Base-by-base conservation (phyloP, 768 basidiomycete genomes). In the Phlebiopsis flavidoalba region DNA sequence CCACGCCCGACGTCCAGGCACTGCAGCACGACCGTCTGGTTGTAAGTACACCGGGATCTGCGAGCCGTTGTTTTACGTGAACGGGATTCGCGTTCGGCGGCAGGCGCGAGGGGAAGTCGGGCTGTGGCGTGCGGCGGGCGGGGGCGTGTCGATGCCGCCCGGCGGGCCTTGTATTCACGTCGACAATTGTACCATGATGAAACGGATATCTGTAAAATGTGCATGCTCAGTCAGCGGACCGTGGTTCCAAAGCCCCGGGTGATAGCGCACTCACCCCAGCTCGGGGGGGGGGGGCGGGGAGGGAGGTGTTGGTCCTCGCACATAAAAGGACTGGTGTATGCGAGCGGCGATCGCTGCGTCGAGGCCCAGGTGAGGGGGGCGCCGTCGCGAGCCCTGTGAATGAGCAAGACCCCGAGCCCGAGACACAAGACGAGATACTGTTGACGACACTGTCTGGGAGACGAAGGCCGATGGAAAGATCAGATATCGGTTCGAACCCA, bases 131-230 rank as follows among this genome's bases (percentile, higher is more conserved):
- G 15, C n/a, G 91, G 90, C 0, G 89, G n/a, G 89, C 4, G 89
- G 87, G 6, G 89, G 86, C 35, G 86, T 80, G 66, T 91, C 89
- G 54, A 89, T 85, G 14, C 87, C 86, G 31, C 87, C 87, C 19
- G n/a, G 84, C 80, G 19, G 93, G 89, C 69, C n/a, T 89, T 89
- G 75, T n/a, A n/a, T 85, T 88, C 63, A 94, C 91, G 72, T 98
- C 95, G 63, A 97, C 95, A 63, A 97, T 94, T n/a, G 78, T 97
- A 98, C n/a, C 83, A 98, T 92, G 68, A 98, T 86, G 75, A 97
- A n/a, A 98, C 0, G 94, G 89, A 75, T 95, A 90, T 91, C 65
- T n/a, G 0, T 46, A 48, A 57, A 22, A 24, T 5, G 45, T 36
- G n/a, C n/a, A n/a, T 31, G 26, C 26, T 6, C 60, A 59, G 66